Evolutionary conservation across 2,329 filamentous ascomycete genomes (phyloP), one percentile per base, ranked within the genome.

Genomic region (Exutisphaerella laricina): DNA sequence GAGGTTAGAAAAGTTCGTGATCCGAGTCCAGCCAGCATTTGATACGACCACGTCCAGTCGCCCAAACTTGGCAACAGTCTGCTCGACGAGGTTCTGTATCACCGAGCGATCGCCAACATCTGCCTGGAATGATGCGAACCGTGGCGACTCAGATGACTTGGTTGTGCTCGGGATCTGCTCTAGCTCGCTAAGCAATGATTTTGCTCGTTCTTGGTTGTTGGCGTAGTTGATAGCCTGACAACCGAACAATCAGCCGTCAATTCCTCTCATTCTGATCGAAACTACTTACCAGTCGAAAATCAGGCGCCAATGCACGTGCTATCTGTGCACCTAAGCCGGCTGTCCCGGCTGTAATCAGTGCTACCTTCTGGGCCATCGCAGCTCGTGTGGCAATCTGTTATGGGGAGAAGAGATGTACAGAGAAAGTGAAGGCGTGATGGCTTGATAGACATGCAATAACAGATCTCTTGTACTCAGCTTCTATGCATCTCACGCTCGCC

Each of bases 251-350:
- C 14, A 49, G 45, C 23, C 13, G 14, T 41, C 18, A 44, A 21
- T 29, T 22, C 10, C 33, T 31, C 3, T 9, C 4, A 13, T 1
- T 17, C 18, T 20, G 14, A 21, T 22, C 10, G 22, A 16, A 12
- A 4, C 14, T 8, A 59, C 64, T 17, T 59, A 71, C 70, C 2
- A 72, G 57, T 43, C 69, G 58, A 46, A 68, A 71, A 46, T 72
- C 70, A 44, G 68, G 67, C 20, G 70, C 70, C 16, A 72, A 64
- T 1, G 61, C 62, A 10, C 70, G 65, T 21, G 69, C 69, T 26
- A 72, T 67, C 48, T 69, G 66, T 12, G 70, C 70, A n/a, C 70
- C 70, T 3, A 73, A 54, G 9, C 69, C 70, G 9, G 70, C 70
- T n/a, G 69, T 69, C 41, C 69, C 70, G 20, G 70, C 70, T 2